Evolutionary conservation across 176 grass and related monocot species (phyloP), one percentile per base, ranked within the genome.

Genomic region (Oryza glaberrima): DNA sequence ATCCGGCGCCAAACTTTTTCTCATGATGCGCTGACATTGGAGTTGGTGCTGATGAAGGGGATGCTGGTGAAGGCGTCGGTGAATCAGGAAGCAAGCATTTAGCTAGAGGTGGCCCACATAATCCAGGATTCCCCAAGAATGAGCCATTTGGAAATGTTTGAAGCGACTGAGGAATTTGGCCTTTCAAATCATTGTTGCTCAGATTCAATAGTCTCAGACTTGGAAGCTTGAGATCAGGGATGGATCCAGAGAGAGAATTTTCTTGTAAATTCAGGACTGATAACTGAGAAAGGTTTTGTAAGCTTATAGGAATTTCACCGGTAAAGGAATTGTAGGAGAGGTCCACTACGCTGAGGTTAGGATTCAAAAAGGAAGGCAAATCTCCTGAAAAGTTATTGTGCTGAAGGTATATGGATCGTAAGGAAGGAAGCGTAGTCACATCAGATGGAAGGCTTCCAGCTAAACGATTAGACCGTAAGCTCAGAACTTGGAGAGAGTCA

Each of bases 271-370:
- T 90, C 17, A 97, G 75, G 25, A 83, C 43, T 72, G 79, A 88
- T 70, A 97, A 81, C 81, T 84, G 86, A 46, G 94, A 91, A n/a
- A 97, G 89, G 81, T 97, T 94, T 69, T 81, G 74, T 78, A 97
- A 47, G 74, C 63, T 78, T 41, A 70, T 34, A 83, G 81, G 84
- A 65, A 97, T 88, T 67, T 86, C 43, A 69, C 93, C 91, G 40
- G 81, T 92, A 30, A 98, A 90, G 40, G 90, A 95, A 87, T 98
- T 98, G 75, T 89, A 92, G 71, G 96, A 98, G 30, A 98, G 81
- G 65, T 98, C 96, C 63, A 98, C 70, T 34, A 75, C 25, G 20
- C 54, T 85, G 22, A 98, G 86, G 72, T 77, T 83, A 79, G 84
- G 81, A 78, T 69, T 84, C 70, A 94, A 43, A 65, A 77, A 85